Percentiles rank a stretch among this genome's conserved stretches.
Conservation (phyloP, 225 moss, liverwort and hornwort genomes). For the Polytrichum formosum region DNA sequence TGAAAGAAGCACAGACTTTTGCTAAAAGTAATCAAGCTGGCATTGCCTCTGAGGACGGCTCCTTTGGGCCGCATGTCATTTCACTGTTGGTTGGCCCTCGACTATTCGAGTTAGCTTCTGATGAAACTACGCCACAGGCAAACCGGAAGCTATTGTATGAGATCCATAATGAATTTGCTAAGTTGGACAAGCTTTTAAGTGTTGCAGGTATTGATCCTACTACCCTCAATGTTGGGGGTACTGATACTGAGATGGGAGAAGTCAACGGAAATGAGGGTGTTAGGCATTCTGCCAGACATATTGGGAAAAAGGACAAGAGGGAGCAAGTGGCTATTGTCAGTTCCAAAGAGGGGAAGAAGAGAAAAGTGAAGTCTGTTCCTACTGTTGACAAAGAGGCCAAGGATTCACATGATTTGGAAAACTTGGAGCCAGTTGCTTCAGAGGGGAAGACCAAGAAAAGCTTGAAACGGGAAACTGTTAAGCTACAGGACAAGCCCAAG, state of each 20-base stretch:
- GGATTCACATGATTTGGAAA: slow-evolving; percentile 14
- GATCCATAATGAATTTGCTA: slow-evolving; percentile 72
- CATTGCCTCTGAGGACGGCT: slow-evolving; percentile 31
- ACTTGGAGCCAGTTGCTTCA: slow-evolving; percentile 27
- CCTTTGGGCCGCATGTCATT: slow-evolving; percentile 54
- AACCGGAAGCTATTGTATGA: slow-evolving; percentile 85
- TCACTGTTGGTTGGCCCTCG: slow-evolving; percentile 57
- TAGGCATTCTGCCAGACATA: slow-evolving; percentile 47
- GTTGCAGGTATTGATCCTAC: slow-evolving; percentile 40
- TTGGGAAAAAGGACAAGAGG: slow-evolving; percentile 39
- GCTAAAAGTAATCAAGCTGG: slow-evolving; percentile 32
- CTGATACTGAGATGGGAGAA: slow-evolving; percentile 37
- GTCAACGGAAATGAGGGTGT: slow-evolving; percentile 20
- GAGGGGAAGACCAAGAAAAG: slow-evolving; percentile 24
- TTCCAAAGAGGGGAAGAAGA: slow-evolving; percentile 32
- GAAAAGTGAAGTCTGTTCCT: slow-evolving; percentile 38
- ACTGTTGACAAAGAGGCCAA: slow-evolving; percentile 16
- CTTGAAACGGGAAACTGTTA: slow-evolving; percentile 15
- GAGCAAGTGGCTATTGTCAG: slow-evolving; percentile 24
- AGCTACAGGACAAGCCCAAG: slow-evolving; percentile 17
- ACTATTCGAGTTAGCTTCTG: slow-evolving; percentile 81
- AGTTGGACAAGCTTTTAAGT: slow-evolving; percentile 66
- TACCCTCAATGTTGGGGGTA: slow-evolving; percentile 23
- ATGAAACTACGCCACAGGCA: slow-evolving; percentile 57
- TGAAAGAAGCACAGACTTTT: slow-evolving; percentile 59